These are phyloP conservation scores for Nematocida minor DNA, from an alignment of 371 early-diverging fungal genomes.

Conservation along the genomic window DNA sequence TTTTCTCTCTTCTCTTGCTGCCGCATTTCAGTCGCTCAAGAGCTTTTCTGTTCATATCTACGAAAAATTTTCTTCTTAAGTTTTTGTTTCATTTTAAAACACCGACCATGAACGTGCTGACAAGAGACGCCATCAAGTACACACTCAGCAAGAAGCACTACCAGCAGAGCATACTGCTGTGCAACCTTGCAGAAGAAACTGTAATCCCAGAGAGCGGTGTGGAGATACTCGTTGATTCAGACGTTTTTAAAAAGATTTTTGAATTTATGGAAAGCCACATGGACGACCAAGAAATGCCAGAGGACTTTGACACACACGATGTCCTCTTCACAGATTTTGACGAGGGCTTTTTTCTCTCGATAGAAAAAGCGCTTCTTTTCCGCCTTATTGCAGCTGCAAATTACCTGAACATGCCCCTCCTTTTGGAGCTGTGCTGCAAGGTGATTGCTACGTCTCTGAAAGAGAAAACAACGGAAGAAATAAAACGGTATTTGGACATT, in stretches of 20 bases:
- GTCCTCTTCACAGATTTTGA: slow-evolving; percentile 43
- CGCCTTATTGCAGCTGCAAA: slow-evolving; percentile 48
- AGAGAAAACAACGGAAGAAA: slow-evolving; percentile 49
- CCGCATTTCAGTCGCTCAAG: background rate
- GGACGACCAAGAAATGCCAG: background rate
- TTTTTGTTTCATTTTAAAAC: slow-evolving; percentile 42
- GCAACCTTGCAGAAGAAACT: slow-evolving; percentile 2
- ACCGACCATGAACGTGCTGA: background rate
- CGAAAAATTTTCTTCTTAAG: background rate
- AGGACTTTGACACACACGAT: slow-evolving; percentile 23
- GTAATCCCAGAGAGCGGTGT: background rate
- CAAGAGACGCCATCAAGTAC: slow-evolving; percentile 7
- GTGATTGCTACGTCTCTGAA: slow-evolving; percentile 50
- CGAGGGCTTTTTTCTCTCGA: slow-evolving; percentile 43
- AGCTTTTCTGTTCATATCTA: background rate
- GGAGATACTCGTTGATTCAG: background rate
- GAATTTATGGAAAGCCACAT: slow-evolving; percentile 15
- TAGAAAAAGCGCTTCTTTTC: slow-evolving; percentile 46
- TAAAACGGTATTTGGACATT: slow-evolving; percentile 45
- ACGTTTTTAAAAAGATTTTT: slow-evolving; percentile 24
- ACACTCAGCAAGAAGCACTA: background rate
- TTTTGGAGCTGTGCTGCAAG: slow-evolving; percentile 63
- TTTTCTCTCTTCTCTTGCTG: no score
- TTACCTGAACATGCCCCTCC: slow-evolving; percentile 59
- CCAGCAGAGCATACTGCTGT: slow-evolving; percentile 27